Conservation (phyloP, 306 rosid genomes). For the Cicer cuneatum region DNA sequence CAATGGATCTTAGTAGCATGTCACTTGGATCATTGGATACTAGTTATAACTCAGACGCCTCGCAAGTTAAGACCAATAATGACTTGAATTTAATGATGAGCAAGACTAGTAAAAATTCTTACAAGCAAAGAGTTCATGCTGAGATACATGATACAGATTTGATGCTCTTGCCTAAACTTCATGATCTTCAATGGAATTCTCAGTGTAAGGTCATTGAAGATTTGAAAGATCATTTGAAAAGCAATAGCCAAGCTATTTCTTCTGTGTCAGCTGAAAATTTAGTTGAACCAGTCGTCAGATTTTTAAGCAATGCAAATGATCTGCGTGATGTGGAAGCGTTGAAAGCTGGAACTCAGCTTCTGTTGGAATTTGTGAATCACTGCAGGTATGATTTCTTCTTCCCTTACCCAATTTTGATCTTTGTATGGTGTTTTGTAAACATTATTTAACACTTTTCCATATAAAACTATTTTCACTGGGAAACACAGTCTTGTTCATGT, state of each 20-base stretch:
- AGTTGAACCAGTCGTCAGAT: slow-evolving; percentile 62
- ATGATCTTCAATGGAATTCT: slow-evolving; percentile 74
- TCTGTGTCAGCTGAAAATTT: slow-evolving; percentile 56
- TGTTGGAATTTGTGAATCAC: slow-evolving; percentile 61
- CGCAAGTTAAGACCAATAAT: slow-evolving; percentile 42
- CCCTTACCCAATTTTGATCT: slow-evolving; percentile 1
- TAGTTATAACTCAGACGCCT: slow-evolving; percentile 63
- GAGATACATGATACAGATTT: slow-evolving; percentile 48
- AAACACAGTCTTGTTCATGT: slow-evolving; percentile 15
- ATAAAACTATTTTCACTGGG: slow-evolving; percentile 22
- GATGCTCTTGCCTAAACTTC: slow-evolving; percentile 61
- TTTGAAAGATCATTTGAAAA: slow-evolving; percentile 54
- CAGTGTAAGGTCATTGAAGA: slow-evolving; percentile 74
- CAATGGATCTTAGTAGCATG: slow-evolving; percentile 66
- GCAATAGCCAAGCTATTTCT: slow-evolving; percentile 51
- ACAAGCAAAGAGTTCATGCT: slow-evolving; percentile 43
- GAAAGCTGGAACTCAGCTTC: slow-evolving; percentile 68
- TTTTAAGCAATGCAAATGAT: slow-evolving; percentile 70
- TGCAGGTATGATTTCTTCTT: slow-evolving; percentile 62
- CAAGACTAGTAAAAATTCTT: slow-evolving; percentile 49
- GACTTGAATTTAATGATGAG: slow-evolving; percentile 46
- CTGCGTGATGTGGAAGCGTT: slow-evolving; percentile 58
- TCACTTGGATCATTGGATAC: slow-evolving; percentile 74
- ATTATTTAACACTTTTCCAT: slow-evolving; percentile 33
- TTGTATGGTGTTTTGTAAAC: not conserved